Evolutionary conservation across 345 rosid species (phyloP).

Genomic region (Acer negundo): DNA sequence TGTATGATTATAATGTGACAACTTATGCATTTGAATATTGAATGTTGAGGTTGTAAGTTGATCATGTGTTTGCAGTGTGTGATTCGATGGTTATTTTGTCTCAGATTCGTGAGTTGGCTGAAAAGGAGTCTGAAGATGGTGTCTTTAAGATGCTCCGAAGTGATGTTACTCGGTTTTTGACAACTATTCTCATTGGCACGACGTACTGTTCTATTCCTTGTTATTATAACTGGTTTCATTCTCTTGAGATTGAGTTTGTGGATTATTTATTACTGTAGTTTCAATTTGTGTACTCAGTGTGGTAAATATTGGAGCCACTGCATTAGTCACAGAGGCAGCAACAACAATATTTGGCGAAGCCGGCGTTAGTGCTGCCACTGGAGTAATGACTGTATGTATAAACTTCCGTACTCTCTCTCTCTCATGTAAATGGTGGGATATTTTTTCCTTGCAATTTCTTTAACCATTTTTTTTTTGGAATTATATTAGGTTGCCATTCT

Average conservation of each 20-base stretch:
- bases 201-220: constrained; percentile 56
- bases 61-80: constrained; percentile 19
- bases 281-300: constrained; percentile 56
- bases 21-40: background rate
- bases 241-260: constrained; percentile 29
- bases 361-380: constrained; percentile 99
- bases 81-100: constrained; percentile 27
- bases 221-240: constrained; percentile 17
- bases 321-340: constrained; percentile 97
- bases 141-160: constrained; percentile 94
- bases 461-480: constrained; percentile 14
- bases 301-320: constrained; percentile 98
- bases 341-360: constrained; percentile 99
- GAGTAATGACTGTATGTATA: constrained; percentile 91
- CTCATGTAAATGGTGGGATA: background rate
- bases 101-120: constrained; percentile 96
- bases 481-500: constrained; percentile 76
- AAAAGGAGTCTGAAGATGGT: constrained; percentile 93
- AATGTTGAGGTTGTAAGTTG: background rate
- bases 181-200: constrained; percentile 98
- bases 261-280: constrained; percentile 34
- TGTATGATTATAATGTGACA: background rate
- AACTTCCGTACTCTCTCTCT: constrained; percentile 11
- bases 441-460: constrained; percentile 10
- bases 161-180: constrained; percentile 97